phyloP scores from a whole-genome alignment of 108 stramenopile species.

The Nitzschia sp. region DNA sequence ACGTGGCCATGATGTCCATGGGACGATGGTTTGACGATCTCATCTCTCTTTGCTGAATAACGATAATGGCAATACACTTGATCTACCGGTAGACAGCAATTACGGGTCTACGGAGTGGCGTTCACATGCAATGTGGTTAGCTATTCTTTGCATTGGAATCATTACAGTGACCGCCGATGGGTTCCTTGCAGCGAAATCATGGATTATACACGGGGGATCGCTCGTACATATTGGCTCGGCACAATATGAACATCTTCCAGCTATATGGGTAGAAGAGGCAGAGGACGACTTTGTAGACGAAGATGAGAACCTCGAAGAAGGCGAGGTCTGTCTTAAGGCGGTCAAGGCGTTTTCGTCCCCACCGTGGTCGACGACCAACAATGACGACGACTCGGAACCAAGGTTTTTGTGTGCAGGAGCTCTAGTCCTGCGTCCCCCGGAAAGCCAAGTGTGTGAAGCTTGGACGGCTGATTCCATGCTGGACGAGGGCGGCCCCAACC shows the following conservation, averaged over 20 bases:
- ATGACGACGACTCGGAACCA: background rate
- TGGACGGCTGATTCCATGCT: slow-evolving; percentile 47
- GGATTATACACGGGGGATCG: too few species aligned
- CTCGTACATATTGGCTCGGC: background rate
- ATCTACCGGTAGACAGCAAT: too few species aligned
- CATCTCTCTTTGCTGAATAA: too few species aligned
- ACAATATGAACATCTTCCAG: background rate
- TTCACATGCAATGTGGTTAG: too few species aligned
- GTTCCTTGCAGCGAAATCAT: too few species aligned
- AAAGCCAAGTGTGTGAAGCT: slow-evolving; percentile 30
- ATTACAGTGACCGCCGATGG: too few species aligned
- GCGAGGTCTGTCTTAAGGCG: slow-evolving; percentile 37
- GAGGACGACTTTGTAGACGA: slow-evolving; percentile 49
- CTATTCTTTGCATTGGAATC: too few species aligned
- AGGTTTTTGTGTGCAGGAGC: slow-evolving; percentile 43
- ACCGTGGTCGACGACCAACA: background rate
- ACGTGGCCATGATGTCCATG: too few species aligned
- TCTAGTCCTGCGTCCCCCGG: slow-evolving; percentile 26
- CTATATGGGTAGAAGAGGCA: slow-evolving; percentile 39
- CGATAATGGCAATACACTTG: too few species aligned
- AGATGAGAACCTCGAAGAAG: slow-evolving; percentile 43
- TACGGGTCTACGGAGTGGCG: too few species aligned
- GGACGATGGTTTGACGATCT: too few species aligned
- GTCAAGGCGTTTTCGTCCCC: slow-evolving; percentile 41
- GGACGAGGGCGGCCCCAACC: slow-evolving; percentile 34